phyloP scores from a whole-genome alignment of 176 grass and related monocot genomes.

The Pontederia paniculata region DNA sequence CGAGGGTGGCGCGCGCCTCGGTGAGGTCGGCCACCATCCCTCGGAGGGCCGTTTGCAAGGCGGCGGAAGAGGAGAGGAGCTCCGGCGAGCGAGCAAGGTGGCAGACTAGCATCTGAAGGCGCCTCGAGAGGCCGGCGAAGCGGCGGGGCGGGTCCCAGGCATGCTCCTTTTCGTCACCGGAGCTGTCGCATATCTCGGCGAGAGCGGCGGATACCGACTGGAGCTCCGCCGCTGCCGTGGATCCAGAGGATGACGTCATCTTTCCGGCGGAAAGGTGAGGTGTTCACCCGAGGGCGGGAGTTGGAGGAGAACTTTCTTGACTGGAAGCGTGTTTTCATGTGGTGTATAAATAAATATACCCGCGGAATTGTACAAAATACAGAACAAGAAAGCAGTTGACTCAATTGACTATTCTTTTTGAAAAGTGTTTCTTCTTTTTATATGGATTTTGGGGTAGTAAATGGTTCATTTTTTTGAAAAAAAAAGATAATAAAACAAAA shows the following conservation, averaged over 20 bases:
- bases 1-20: background rate
- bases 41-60: constrained; percentile 6
- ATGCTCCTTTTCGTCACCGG: background rate
- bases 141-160: background rate
- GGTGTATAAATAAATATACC: too few relatives aligned
- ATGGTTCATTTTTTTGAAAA: too few relatives aligned
- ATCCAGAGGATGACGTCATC: constrained; percentile 2
- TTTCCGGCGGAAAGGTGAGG: background rate
- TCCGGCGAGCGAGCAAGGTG: constrained; percentile 7
- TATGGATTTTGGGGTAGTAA: too few relatives aligned
- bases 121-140: background rate
- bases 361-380: too few relatives aligned
- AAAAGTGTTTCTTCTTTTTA: too few relatives aligned
- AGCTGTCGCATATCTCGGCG: constrained; percentile 1
- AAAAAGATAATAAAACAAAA: too few relatives aligned
- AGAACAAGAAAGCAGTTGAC: too few relatives aligned
- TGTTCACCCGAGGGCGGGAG: too few relatives aligned
- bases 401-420: too few relatives aligned
- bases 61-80: constrained; percentile 3
- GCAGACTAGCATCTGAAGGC: background rate
- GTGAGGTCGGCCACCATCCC: constrained; percentile 3
- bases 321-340: too few relatives aligned
- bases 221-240: constrained; percentile 1
- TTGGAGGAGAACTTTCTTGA: too few relatives aligned
- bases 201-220: background rate